Conservation (phyloP, 2,329 filamentous ascomycete genomes). For the Sporothrix pseudoabietina region DNA sequence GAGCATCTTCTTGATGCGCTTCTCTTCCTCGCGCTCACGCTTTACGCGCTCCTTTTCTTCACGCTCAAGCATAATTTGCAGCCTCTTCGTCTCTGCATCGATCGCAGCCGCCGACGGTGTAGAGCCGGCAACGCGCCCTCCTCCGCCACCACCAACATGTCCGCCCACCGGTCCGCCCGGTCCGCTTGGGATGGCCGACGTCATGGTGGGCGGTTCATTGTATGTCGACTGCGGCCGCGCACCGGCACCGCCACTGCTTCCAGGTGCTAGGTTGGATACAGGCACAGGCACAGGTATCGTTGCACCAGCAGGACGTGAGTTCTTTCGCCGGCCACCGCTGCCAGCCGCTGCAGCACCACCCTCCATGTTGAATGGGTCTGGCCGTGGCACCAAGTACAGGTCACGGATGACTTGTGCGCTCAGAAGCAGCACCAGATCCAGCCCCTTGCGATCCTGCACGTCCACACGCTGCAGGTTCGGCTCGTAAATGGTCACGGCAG, state of each 20-base stretch:
- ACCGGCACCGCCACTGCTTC: slow-evolving; percentile 32
- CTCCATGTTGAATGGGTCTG: slow-evolving; percentile 77
- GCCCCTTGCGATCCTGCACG: slow-evolving; percentile 88
- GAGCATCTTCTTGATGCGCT: slow-evolving; percentile 65
- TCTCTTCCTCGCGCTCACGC: slow-evolving; percentile 58
- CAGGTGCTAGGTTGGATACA: neutral
- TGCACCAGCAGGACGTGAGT: slow-evolving; percentile 46
- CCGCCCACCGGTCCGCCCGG: slow-evolving; percentile 11
- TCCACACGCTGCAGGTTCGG: slow-evolving; percentile 89
- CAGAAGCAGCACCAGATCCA: slow-evolving; percentile 77
- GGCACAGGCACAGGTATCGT: slow-evolving; percentile 31
- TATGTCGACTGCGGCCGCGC: slow-evolving; percentile 40
- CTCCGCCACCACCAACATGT: neutral
- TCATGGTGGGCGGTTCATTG: neutral
- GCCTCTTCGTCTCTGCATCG: slow-evolving; percentile 75
- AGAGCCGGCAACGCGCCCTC: slow-evolving; percentile 32
- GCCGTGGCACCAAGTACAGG: slow-evolving; percentile 64
- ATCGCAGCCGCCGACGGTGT: slow-evolving; percentile 49
- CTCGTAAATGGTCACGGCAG: slow-evolving; percentile 79
- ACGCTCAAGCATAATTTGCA: slow-evolving; percentile 60
- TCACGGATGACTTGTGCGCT: slow-evolving; percentile 66
- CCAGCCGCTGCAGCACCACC: slow-evolving; percentile 43
- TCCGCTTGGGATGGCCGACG: neutral
- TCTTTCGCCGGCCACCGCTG: slow-evolving; percentile 39
- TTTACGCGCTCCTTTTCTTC: slow-evolving; percentile 57